Evolutionary conservation across 1,139 yeast genomes (phyloP), one percentile per base, ranked within the genome.

Genomic region (Saccharomyces hybrid): DNA sequence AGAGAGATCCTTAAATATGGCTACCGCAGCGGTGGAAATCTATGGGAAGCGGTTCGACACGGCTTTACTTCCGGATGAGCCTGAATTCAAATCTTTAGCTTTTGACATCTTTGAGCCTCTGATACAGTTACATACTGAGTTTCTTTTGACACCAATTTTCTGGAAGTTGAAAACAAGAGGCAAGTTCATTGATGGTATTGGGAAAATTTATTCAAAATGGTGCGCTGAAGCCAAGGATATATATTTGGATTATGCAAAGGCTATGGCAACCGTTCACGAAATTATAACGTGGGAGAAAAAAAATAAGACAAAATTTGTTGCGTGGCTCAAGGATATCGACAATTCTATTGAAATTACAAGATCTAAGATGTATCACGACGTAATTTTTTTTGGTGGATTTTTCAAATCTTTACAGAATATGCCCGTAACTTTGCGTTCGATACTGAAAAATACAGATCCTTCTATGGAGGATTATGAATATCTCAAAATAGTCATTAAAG

Each of bases 361-460:
- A 7, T 70, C 80, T 0, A 73, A 66, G 65, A 81, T 80, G 73
- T 83, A 65, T 66, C 85, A 73, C 61, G 87, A 72, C 67, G 77
- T 80, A 51, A 75, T 86, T 49, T 85, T 86, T 63, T 79, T 86
- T 61, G 85, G 88, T 62, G 86, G 95, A 0, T 86, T 88, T 59
- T 83, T 86, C 58, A 86, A 89, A 4, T 78, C 95, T 14, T 76
- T 88, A 55, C 89, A 86, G 54, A 81, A 85, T 51, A 75, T 88
- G 55, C 86, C 89, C 0, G 74, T 88, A 47, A 85, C 88, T 47
- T 73, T 88, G 21, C 69, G 72, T 16, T 87, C 89, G 42, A 80
- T 88, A 29, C 66, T 73, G 49, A 78, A 77, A 71, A 67, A 78
- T 64, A 75, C 85, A 26, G 75, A 78, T 11, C 77, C 76, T 47